Conservation (phyloP, 2,329 filamentous ascomycete species). For the Pseudogymnoascus sp. region DNA sequence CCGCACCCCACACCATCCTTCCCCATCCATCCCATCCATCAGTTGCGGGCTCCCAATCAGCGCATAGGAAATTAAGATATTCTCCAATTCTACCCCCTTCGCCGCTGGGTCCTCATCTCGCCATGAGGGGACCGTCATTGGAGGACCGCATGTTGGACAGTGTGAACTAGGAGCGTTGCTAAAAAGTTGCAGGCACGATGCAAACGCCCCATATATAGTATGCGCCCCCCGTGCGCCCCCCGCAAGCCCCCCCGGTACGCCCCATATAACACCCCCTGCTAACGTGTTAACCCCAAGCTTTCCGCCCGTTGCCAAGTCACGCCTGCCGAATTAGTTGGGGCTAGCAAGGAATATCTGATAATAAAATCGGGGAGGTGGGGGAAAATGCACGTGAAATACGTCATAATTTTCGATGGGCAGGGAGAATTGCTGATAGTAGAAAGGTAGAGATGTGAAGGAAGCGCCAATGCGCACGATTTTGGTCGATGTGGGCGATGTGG, state of each 20-base stretch:
- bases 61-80: not conserved
- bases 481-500: not conserved
- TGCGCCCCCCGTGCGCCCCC: not conserved
- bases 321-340: not conserved
- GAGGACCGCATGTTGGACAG: slow-evolving; percentile 3
- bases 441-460: not conserved
- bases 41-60: slow-evolving; percentile 2
- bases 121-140: not conserved
- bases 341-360: slow-evolving; percentile 2
- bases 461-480: not conserved
- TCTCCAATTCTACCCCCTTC: slow-evolving; percentile 4
- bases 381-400: not conserved
- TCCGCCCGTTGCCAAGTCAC: not conserved
- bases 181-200: not conserved
- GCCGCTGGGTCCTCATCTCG: slow-evolving; percentile 5
- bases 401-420: not conserved
- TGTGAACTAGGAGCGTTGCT: not conserved
- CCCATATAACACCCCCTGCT: not conserved
- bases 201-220: not conserved
- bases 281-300: not conserved
- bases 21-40: not conserved
- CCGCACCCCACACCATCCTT: not conserved
- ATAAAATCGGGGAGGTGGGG: slow-evolving; percentile 1
- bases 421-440: not conserved
- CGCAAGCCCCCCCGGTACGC: not conserved